Evolutionary conservation across 2,329 filamentous ascomycete species (phyloP), one percentile per base, ranked within the genome.

Genomic region (Harringtonia lauricola): DNA sequence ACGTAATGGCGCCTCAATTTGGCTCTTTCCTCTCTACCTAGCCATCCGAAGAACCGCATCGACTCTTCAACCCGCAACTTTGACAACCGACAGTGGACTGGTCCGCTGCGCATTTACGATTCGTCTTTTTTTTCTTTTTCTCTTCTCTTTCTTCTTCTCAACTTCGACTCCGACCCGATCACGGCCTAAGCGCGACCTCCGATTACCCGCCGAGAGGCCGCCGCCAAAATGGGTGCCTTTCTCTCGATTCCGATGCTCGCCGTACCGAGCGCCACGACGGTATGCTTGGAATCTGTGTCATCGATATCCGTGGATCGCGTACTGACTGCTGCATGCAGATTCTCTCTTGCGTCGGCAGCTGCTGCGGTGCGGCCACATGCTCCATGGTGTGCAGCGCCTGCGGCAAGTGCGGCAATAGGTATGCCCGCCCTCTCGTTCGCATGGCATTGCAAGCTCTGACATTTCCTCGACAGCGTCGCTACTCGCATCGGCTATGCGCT

Each of bases 391-490:
- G 89, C 68, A 92, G 85, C 61, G 86, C 88, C 13, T 98, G 90
- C 60, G 90, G 92, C 42, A 96, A 95, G 63, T 96, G 90, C 65
- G 86, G 89, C 55, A 96, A 95, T 71, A 94, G 86, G 85, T 88
- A 64, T 49, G 61, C 17, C 40, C 29, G 39, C 18, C 24, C 41
- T 37, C 26, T 21, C n/a, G n/a, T n/a, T n/a, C n/a, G n/a, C n/a
- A n/a, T n/a, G n/a, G n/a, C n/a, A n/a, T n/a, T n/a, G n/a, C n/a
- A n/a, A n/a, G n/a, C 48, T 57, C 36, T 54, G 52, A 41, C 33
- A 34, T n/a, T n/a, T n/a, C 17, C 29, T 36, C 21, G 14, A 29
- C 54, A 94, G 88, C 66, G 89, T 96, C 67, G 89, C 89, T 45
- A 98, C 92, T 53, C 86, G 92, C 70, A 94, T 96, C 67, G 90